Percentiles rank a stretch among this genome's conserved stretches.
Conservation (phyloP, 1,139 yeast species). For the Hansenula lynferdii region DNA sequence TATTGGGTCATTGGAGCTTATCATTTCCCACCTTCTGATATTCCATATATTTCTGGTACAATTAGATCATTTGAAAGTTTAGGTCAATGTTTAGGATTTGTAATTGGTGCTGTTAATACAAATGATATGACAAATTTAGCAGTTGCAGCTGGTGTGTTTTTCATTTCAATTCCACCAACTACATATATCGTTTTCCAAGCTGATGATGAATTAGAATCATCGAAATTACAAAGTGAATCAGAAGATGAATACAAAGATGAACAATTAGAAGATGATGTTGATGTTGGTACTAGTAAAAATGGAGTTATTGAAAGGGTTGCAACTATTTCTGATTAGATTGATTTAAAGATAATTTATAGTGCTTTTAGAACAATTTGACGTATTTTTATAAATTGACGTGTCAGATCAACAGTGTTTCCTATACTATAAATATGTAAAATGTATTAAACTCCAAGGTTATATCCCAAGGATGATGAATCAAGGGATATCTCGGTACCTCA, state of each 20-base stretch:
- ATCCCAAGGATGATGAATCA: no score
- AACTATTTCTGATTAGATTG: no score
- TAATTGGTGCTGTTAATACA: conserved; percentile 19
- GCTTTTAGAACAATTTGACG: no score
- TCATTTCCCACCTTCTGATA: conserved; percentile 12
- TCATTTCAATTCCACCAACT: conserved; percentile 17
- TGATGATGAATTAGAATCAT: conserved; percentile 4
- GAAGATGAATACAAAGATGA: background rate
- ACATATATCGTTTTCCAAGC: conserved; percentile 17
- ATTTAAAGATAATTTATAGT: no score
- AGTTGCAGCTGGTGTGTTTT: conserved; percentile 22
- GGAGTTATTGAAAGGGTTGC: no score
- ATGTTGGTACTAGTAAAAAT: background rate
- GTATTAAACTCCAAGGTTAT: no score
- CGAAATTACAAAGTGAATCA: background rate
- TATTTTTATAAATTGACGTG: no score
- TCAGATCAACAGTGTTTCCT: no score
- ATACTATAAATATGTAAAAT: no score
- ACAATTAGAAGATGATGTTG: background rate
- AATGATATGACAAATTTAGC: conserved; percentile 21
- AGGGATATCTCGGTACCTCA: no score
- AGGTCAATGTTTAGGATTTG: conserved; percentile 19
- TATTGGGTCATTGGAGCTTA: conserved; percentile 24
- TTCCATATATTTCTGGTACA: conserved; percentile 15
- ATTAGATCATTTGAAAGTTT: conserved; percentile 19